These are phyloP conservation scores for Thermoascus crustaceus DNA, from an alignment of 2,329 filamentous ascomycete species.

Conservation along the genomic window DNA sequence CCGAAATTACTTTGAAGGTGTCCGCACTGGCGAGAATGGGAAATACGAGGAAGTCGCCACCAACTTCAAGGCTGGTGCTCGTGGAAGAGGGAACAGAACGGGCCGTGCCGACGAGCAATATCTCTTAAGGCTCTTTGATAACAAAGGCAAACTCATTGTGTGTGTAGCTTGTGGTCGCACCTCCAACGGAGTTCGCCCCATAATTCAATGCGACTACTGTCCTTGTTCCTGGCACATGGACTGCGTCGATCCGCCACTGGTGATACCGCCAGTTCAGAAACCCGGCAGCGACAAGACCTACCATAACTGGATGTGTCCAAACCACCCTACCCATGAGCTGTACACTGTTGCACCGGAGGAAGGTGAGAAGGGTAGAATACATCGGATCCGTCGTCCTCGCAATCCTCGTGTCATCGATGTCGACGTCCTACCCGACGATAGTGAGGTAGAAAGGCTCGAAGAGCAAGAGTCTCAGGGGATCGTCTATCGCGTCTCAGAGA, in stretches of 20 bases:
- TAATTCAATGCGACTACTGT: slow-evolving; percentile 82
- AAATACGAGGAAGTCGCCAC: slow-evolving; percentile 65
- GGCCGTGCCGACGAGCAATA: slow-evolving; percentile 18
- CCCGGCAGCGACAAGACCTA: slow-evolving; percentile 46
- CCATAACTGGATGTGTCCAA: slow-evolving; percentile 76
- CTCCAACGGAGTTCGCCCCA: slow-evolving; percentile 56
- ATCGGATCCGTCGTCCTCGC: slow-evolving; percentile 27
- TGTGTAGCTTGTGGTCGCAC: slow-evolving; percentile 68
- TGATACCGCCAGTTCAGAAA: slow-evolving; percentile 60
- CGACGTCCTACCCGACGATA: slow-evolving; percentile 50
- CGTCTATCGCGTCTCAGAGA: slow-evolving; percentile 55
- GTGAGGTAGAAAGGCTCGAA: slow-evolving; percentile 48
- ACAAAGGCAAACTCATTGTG: slow-evolving; percentile 65
- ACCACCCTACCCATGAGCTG: slow-evolving; percentile 72
- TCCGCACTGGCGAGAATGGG: slow-evolving; percentile 66
- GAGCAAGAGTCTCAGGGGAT: slow-evolving; percentile 56
- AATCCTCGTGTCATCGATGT: slow-evolving; percentile 58
- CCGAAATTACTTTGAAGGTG: slow-evolving; percentile 70
- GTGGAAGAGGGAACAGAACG: slow-evolving; percentile 9
- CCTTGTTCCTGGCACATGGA: slow-evolving; percentile 82
- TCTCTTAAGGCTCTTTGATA: slow-evolving; percentile 53
- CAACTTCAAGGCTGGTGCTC: slow-evolving; percentile 17
- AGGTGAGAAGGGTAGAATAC: slow-evolving; percentile 37
- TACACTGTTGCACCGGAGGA: slow-evolving; percentile 42
- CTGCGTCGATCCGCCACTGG: slow-evolving; percentile 76